A percentile compares a stretch with the other conserved stretches of the same genome.
These are phyloP conservation scores for Curvularia lunata DNA, from an alignment of 2,329 filamentous ascomycete species.

Conservation along the genomic window DNA sequence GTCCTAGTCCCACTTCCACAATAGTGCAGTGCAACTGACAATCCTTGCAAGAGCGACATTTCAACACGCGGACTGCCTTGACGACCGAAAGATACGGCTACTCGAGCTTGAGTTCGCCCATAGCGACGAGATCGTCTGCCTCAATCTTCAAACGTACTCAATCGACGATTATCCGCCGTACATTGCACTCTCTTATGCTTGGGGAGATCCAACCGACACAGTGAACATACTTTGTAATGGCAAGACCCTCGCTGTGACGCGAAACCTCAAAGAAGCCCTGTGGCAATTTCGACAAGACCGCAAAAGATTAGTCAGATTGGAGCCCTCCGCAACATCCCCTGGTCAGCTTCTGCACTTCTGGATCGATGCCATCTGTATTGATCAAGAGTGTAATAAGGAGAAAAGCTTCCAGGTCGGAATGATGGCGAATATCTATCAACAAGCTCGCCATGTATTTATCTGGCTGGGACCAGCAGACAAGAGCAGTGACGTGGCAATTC, in stretches of 20 bases:
- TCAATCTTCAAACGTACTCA: neutral
- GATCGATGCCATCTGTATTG: neutral
- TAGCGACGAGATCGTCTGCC: neutral
- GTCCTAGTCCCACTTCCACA: neutral
- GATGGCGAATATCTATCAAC: constrained; percentile 20
- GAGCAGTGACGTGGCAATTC: constrained; percentile 5
- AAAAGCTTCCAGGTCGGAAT: constrained; percentile 20
- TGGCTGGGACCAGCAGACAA: constrained; percentile 21
- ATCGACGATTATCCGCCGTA: neutral
- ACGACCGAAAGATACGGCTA: neutral
- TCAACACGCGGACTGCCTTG: neutral
- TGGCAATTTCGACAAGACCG: constrained; percentile 2
- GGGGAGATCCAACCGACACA: constrained; percentile 2
- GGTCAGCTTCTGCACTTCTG: neutral
- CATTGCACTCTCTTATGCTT: constrained; percentile 1
- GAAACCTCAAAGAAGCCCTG: neutral
- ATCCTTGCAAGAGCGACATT: neutral
- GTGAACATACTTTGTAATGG: neutral
- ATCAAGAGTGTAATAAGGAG: constrained; percentile 3
- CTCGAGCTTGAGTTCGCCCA: constrained; percentile 1
- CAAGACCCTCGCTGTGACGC: neutral
- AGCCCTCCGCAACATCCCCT: neutral
- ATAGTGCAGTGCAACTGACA: neutral
- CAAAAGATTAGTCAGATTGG: neutral
- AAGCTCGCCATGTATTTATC: constrained; percentile 6